Conservation (phyloP, 352 stramenopile genomes). For the Phytophthora cactorum region DNA sequence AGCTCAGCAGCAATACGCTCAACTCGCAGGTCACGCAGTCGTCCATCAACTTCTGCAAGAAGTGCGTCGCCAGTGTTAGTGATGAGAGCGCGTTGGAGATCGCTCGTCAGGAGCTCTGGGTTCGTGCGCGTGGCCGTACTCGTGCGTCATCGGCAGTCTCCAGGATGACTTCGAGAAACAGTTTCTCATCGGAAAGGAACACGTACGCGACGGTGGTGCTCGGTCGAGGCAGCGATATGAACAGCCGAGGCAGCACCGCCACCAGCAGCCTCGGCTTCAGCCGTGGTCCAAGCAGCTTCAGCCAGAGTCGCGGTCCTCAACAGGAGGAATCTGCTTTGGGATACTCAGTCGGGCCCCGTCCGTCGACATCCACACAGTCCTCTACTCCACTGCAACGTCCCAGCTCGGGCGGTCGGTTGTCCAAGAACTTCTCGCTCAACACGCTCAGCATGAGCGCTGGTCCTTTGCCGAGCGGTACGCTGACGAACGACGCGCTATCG, state of each 20-base stretch:
- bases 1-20: constrained; percentile 52
- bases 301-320: constrained; percentile 25
- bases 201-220: constrained; percentile 48
- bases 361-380: constrained; percentile 25
- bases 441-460: constrained; percentile 27
- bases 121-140: constrained; percentile 36
- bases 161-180: constrained; percentile 24
- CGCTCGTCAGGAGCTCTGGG: constrained; percentile 62
- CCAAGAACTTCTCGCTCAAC: constrained; percentile 27
- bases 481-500: constrained; percentile 56
- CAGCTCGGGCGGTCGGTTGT: constrained; percentile 21
- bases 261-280: constrained; percentile 29
- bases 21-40: constrained; percentile 50
- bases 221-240: constrained; percentile 33
- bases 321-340: constrained; percentile 23
- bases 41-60: constrained; percentile 70
- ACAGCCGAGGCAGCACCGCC: constrained; percentile 28
- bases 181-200: constrained; percentile 50
- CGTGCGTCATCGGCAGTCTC: constrained; percentile 43
- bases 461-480: constrained; percentile 21
- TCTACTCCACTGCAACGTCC: constrained; percentile 25
- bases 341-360: constrained; percentile 35
- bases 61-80: constrained; percentile 56
- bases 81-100: constrained; percentile 68
- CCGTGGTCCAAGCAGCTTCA: constrained; percentile 25